Percentiles rank a stretch among this genome's conserved stretches.
Conservation (phyloP, 2,329 filamentous ascomycete species). For the Arthrobotrys pseudoclavata region DNA sequence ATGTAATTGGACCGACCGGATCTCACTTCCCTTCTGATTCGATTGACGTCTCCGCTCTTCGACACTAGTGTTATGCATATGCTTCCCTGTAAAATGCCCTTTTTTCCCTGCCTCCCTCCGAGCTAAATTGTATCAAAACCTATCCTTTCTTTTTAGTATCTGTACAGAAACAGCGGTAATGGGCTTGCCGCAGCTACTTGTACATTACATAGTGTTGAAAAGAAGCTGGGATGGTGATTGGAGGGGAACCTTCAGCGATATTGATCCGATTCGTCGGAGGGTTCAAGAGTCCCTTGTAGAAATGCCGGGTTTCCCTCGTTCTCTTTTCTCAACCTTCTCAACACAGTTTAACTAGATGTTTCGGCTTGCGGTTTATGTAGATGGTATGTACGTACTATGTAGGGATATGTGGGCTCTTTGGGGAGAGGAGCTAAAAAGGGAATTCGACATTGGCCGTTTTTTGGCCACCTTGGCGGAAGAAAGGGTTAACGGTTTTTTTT, state of each 20-base stretch:
- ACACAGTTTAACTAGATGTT: constrained; percentile 17
- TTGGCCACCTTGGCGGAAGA: background rate
- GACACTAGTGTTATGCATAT: constrained; percentile 1
- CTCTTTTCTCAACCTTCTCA: constrained; percentile 26
- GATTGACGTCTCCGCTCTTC: constrained; percentile 5
- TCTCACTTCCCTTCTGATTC: constrained; percentile 4
- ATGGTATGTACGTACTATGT: constrained; percentile 20
- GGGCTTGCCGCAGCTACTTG: constrained; percentile 24
- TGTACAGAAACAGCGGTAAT: background rate
- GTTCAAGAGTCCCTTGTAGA: constrained; percentile 15
- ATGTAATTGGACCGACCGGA: constrained; percentile 26
- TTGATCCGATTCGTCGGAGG: constrained; percentile 54
- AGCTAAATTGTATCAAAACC: background rate
- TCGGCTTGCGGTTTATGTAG: constrained; percentile 27
- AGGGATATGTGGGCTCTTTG: constrained; percentile 4
- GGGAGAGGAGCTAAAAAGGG: constrained; percentile 2
- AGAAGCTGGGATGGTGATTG: constrained; percentile 46
- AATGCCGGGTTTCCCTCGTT: constrained; percentile 19
- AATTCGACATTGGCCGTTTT: background rate
- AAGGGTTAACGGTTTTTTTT: background rate
- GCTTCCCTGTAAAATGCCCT: constrained; percentile 14
- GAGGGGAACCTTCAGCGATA: constrained; percentile 44
- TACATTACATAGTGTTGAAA: constrained; percentile 11
- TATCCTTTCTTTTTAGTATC: background rate
- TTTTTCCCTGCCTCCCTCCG: background rate